phyloP scores from a whole-genome alignment of 371 early-diverging fungal species.

The Dentiscutata heterogama region DNA sequence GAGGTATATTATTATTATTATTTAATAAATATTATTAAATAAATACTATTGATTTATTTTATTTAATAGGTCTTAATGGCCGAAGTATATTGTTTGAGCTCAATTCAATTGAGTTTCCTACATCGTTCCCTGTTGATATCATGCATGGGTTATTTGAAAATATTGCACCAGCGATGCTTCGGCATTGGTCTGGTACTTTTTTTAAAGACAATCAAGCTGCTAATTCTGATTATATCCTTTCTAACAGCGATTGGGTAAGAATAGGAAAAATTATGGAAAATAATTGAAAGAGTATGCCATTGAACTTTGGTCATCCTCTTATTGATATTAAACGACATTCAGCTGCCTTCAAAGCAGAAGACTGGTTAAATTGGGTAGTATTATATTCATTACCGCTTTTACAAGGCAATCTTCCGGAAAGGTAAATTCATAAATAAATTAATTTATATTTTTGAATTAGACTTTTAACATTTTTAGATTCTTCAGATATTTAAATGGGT shows the following conservation, averaged over 20 bases:
- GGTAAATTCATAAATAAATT: not conserved
- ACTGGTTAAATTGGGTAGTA: not conserved
- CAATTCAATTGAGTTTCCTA: not conserved
- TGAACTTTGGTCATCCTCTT: not conserved
- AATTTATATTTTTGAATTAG: not conserved
- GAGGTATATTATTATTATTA: not conserved
- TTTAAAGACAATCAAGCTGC: not conserved
- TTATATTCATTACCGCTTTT: not conserved
- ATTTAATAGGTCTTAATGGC: not conserved
- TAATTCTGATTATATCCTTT: not conserved
- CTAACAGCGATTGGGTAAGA: not conserved
- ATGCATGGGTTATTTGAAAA: conserved; percentile 22
- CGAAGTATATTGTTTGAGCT: conserved; percentile 9
- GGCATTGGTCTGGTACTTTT: conserved; percentile 7
- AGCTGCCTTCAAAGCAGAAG: not conserved
- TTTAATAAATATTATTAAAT: not conserved
- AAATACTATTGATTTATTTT: not conserved
- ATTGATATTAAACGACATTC: not conserved
- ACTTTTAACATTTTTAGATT: not conserved
- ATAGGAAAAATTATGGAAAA: not conserved
- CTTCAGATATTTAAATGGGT: not conserved
- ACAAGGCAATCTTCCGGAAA: not conserved
- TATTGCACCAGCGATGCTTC: not conserved
- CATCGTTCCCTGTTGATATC: not conserved
- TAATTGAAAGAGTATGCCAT: not conserved